Evolutionary conservation across 305 asterid genomes (phyloP), one percentile per base, ranked within the genome.

Genomic region (Solanum hybrid): DNA sequence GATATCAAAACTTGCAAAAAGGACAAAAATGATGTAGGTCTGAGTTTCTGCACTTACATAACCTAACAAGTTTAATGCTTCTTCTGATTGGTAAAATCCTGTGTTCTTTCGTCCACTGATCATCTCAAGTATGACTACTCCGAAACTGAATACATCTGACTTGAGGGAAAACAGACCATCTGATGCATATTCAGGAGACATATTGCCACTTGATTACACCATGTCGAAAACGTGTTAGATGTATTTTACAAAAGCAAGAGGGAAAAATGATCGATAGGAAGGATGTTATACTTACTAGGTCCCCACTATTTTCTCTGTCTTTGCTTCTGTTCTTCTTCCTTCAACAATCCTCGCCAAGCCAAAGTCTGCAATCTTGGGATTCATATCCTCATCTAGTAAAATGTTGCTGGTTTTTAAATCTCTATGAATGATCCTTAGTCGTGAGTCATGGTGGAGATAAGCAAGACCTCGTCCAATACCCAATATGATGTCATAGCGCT

Each of bases 351-450:
- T 90, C 15, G 93, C 91, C 89, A 89, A 34, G 37, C 93, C 93
- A 72, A 91, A 91, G 75, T 91, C 91, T 35, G 91, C 88, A 72
- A 89, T 89, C 64, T 91, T 91, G 29, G 90, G 93, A 40, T 88
- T 89, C 90, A 91, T 86, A 35, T 89, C 93, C 40, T 85, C 89
- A 71, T 91, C 91, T 45, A 91, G 78, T 19, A 38, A 10, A 38
- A 38, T 10, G 45, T 38, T 38, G 4, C 45, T 38, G 14, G 45
- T 38, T 38, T 38, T 38, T 38, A 38, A 38, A 38, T 38, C 45
- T 38, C 45, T 38, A 38, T 38, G 45, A 38, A 38, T 38, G 73
- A 91, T 82, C 78, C 90, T 77, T 12, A 89, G 38, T 72, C 92
- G 71, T 19, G 92, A 91, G 79, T 91, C 90, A 2, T 85, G 91